Evolutionary conservation across 768 basidiomycete genomes (phyloP), one percentile per base, ranked within the genome.

Genomic region (Kwoniella bestiolae): DNA sequence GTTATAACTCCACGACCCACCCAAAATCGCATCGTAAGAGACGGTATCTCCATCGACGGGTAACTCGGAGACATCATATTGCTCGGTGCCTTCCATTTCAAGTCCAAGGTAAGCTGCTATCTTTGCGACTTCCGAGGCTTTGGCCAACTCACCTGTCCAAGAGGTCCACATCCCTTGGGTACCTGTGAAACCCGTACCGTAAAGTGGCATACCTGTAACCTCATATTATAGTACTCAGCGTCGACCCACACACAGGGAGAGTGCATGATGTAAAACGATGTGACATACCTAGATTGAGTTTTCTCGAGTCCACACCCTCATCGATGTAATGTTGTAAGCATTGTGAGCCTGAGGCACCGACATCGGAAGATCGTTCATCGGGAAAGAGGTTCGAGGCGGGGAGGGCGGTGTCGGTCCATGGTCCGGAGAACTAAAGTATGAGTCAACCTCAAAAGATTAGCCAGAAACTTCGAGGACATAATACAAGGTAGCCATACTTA

Each of bases 121-220:
- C n/a, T n/a, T n/a, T n/a, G n/a, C n/a, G n/a, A n/a, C n/a, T n/a
- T n/a, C n/a, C n/a, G n/a, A n/a, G n/a, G n/a, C n/a, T n/a, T n/a
- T n/a, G n/a, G n/a, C n/a, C 6, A 25, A 38, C 63, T 64, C 32
- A 64, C 63, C 63, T 5, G 55, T 56, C 55, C 56, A 64, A 12
- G 35, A 8, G 6, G 63, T 57, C 51, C 51, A 64, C 63, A 64
- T 64, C 12, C 63, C 63, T 38, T 64, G 63, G 3, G 63, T 64
- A 1, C 56, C 63, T 18, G 51, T 50, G 9, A 56, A 64, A 8
- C 38, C 63, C 9, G 63, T 58, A 16, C 45, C 63, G 28, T 56
- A 64, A 16, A 64, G 38, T 35, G 63, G 55, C 46, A 57, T 26
- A 31, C 63, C 63, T 64, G 34, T 14, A n/a, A n/a, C n/a, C n/a